Evolutionary conservation across 345 rosid genomes (phyloP).

Genomic region (Camelina laxa): DNA sequence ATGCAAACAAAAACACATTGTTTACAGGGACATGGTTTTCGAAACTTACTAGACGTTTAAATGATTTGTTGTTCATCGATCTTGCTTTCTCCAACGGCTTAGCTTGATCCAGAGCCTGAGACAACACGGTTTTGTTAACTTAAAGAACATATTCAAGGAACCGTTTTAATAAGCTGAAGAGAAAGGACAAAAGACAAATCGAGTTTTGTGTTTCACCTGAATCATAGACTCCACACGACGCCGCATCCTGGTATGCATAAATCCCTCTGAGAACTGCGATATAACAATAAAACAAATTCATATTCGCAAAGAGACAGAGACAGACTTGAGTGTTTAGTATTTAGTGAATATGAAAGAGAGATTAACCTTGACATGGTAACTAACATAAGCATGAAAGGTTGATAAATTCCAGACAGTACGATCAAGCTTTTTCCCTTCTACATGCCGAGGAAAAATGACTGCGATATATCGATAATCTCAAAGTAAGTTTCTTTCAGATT

Average conservation of each 20-base stretch:
- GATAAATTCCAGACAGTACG: slow-evolving; percentile 89
- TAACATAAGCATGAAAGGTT: slow-evolving; percentile 94
- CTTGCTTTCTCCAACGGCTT: slow-evolving; percentile 59
- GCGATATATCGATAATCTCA: slow-evolving; percentile 39
- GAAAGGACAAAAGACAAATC: background rate
- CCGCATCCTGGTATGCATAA: slow-evolving; percentile 98
- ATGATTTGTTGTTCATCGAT: slow-evolving; percentile 58
- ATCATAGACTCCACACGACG: slow-evolving; percentile 90
- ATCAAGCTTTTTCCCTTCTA: slow-evolving; percentile 86
- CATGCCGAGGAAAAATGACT: slow-evolving; percentile 90
- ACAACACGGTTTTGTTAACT: slow-evolving; percentile 16
- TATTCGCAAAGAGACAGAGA: slow-evolving; percentile 8
- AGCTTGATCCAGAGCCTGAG: slow-evolving; percentile 68
- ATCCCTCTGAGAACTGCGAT: slow-evolving; percentile 83
- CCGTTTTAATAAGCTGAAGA: background rate
- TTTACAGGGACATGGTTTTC: background rate
- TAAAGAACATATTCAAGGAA: slow-evolving; percentile 7
- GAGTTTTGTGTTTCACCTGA: slow-evolving; percentile 55
- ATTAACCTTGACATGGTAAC: slow-evolving; percentile 91
- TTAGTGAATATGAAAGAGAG: slow-evolving; percentile 27
- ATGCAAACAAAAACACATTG: background rate
- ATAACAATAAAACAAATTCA: background rate
- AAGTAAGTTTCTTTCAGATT: slow-evolving; percentile 19
- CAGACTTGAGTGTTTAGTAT: background rate
- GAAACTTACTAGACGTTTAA: slow-evolving; percentile 64